Percentiles rank a stretch among this genome's conserved stretches.
phyloP scores from a whole-genome alignment of 345 rosid genomes.

The Orychophragmus violaceus region DNA sequence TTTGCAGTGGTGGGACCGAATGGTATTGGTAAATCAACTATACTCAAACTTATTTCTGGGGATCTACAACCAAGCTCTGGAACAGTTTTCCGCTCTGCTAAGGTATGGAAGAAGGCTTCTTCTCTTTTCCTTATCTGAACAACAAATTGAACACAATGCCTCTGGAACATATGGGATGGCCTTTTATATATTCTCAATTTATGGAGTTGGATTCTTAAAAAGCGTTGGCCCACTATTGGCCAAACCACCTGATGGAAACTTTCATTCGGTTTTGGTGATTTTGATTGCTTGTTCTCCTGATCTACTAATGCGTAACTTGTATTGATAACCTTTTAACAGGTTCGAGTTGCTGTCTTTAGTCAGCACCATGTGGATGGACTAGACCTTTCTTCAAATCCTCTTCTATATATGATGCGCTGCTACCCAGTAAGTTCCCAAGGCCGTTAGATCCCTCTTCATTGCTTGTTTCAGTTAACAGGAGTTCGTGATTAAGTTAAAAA shows the following conservation, averaged over 20 bases:
- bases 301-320: neutral
- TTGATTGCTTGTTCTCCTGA: neutral
- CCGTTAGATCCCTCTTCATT: neutral
- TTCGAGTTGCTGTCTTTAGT: slow-evolving; percentile 94
- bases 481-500: neutral
- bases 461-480: slow-evolving; percentile 2
- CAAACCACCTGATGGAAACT: too few relatives aligned
- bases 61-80: slow-evolving; percentile 97
- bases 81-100: slow-evolving; percentile 95
- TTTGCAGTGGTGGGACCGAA: slow-evolving; percentile 97
- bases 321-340: slow-evolving; percentile 44
- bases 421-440: slow-evolving; percentile 60
- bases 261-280: neutral
- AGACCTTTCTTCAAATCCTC: slow-evolving; percentile 92
- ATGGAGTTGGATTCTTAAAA: too few relatives aligned
- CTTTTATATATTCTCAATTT: neutral
- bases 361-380: slow-evolving; percentile 99
- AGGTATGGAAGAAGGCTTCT: slow-evolving; percentile 48
- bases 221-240: too few relatives aligned
- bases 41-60: slow-evolving; percentile 91
- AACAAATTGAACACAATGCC: too few relatives aligned
- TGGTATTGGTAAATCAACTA: slow-evolving; percentile 98
- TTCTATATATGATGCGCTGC: slow-evolving; percentile 97
- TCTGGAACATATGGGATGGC: too few relatives aligned
- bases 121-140: neutral